Evolutionary conservation across 2,329 filamentous ascomycete species (phyloP).

Genomic region (Diaporthe sp.): DNA sequence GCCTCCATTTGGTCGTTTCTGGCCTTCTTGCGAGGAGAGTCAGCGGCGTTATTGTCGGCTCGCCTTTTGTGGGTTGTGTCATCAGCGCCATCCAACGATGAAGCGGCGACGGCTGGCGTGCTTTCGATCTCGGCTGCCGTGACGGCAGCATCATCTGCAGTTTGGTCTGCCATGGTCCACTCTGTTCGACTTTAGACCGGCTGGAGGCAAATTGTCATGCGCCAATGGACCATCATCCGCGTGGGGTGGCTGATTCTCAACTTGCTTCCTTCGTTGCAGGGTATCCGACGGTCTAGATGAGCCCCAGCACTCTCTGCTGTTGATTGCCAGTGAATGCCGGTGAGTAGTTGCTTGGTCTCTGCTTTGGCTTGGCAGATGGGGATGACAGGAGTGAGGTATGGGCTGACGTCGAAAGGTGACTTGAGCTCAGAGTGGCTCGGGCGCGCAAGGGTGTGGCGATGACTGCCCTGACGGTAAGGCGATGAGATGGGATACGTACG

Average conservation of each 20-base stretch:
- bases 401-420: conserved; percentile 33
- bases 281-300: background rate
- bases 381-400: conserved; percentile 27
- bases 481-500: conserved; percentile 4
- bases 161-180: conserved; percentile 14
- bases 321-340: background rate
- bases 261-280: background rate
- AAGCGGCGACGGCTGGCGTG: background rate
- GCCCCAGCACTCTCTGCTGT: background rate
- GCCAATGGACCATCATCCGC: background rate
- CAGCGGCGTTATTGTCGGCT: background rate
- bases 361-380: background rate
- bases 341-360: background rate
- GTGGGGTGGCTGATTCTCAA: background rate
- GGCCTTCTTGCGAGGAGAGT: conserved; percentile 32
- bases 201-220: conserved; percentile 9
- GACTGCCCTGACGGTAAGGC: conserved; percentile 24
- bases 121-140: background rate
- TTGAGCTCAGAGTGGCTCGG: conserved; percentile 20
- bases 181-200: conserved; percentile 5
- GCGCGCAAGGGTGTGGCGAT: conserved; percentile 6
- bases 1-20: conserved; percentile 3
- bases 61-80: conserved; percentile 14
- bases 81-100: background rate
- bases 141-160: background rate